Evolutionary conservation across 2,329 filamentous ascomycete genomes (phyloP).

Genomic region (Aspergillus flavus): DNA sequence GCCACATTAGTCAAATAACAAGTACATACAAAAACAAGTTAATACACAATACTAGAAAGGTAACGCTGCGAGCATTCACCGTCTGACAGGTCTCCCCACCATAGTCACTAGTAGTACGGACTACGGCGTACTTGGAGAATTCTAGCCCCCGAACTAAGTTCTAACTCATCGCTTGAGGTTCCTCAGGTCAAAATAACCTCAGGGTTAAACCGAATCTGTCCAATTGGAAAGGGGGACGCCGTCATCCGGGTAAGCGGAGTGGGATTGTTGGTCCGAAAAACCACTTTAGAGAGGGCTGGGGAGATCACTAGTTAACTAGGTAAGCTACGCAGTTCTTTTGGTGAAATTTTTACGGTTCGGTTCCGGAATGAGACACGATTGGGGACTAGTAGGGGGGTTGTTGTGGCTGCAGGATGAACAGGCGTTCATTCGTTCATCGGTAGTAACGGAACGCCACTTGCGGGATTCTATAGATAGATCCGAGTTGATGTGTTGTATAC

Average conservation of each 20-base stretch:
- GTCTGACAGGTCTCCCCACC: not conserved
- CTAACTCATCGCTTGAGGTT: not conserved
- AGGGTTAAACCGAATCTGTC: not conserved
- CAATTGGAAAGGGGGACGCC: not conserved
- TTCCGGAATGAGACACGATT: not conserved
- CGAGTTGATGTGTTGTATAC: not conserved
- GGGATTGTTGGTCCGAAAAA: not conserved
- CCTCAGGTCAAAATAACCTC: constrained; percentile 2
- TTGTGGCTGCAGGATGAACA: constrained; percentile 14
- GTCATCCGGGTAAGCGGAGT: not conserved
- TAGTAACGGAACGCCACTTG: constrained; percentile 7
- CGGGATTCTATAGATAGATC: constrained; percentile 9
- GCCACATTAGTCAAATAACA: no score
- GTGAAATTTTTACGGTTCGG: not conserved
- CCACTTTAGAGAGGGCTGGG: not conserved
- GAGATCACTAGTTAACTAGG: not conserved
- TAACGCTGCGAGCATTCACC: no score
- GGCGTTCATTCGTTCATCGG: constrained; percentile 14
- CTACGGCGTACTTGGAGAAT: not conserved
- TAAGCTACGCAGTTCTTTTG: not conserved
- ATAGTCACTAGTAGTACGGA: not conserved
- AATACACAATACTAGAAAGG: no score
- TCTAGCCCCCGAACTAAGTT: not conserved
- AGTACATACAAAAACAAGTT: no score
- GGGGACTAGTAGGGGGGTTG: not conserved